phyloP scores from a whole-genome alignment of 352 stramenopile species.

The Phytophthora citricola region DNA sequence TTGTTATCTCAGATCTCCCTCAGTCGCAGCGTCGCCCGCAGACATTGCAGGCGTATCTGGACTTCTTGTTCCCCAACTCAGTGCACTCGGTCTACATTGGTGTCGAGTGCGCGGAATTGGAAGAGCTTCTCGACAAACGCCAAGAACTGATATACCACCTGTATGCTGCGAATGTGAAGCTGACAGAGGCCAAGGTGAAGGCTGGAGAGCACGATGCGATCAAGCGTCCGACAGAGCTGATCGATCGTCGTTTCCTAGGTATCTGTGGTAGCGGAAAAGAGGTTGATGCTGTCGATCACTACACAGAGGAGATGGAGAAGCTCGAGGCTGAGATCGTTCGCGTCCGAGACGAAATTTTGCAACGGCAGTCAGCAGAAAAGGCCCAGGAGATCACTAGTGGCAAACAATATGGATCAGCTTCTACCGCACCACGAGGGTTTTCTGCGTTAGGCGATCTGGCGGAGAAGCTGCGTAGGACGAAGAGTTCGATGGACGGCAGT shows the following conservation, averaged over 20 bases:
- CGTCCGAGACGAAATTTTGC: constrained; percentile 56
- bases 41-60: constrained; percentile 70
- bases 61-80: constrained; percentile 68
- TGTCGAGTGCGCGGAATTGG: constrained; percentile 68
- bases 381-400: constrained; percentile 32
- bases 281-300: constrained; percentile 73
- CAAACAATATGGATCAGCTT: constrained; percentile 31
- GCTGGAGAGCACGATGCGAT: constrained; percentile 31
- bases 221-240: constrained; percentile 42
- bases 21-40: constrained; percentile 55
- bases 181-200: constrained; percentile 42
- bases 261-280: constrained; percentile 51
- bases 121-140: constrained; percentile 63
- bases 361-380: constrained; percentile 51
- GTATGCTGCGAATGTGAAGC: constrained; percentile 56
- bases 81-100: constrained; percentile 77
- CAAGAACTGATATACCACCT: constrained; percentile 56
- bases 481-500: constrained; percentile 33
- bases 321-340: constrained; percentile 59
- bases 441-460: constrained; percentile 31
- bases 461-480: constrained; percentile 42
- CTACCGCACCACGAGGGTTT: constrained; percentile 19
- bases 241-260: constrained; percentile 51
- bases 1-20: constrained; percentile 76
- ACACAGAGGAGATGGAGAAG: constrained; percentile 52